Evolutionary conservation across 2,329 filamentous ascomycete species (phyloP), one percentile per base, ranked within the genome.

Genomic region (Xylaria sp.): DNA sequence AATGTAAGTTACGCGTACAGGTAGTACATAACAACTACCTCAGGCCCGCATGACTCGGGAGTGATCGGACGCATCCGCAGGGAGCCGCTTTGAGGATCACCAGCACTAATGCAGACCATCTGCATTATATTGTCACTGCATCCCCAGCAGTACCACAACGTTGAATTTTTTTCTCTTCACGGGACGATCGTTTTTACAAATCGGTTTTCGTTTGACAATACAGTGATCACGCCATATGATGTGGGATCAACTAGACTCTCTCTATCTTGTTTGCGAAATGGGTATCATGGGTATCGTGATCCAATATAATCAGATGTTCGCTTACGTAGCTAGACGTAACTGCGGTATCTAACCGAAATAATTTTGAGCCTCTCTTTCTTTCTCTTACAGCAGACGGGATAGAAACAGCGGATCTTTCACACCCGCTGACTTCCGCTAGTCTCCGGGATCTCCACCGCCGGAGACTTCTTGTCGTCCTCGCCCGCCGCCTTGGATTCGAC

Each of bases 381-480:
- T 18, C 41, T 18, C 18, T 18, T 44, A 44, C 39, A 18, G 13
- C 5, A 8, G 15, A n/a, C 18, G 52, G 34, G 50, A 37, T 46
- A 23, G 15, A n/a, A 41, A 41, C 10, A 55, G 60, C 23, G 28
- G 25, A 60, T 70, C 56, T 61, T 25, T 68, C 39, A 72, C 31
- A 72, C 68, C 18, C 65, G 65, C 18, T 66, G 56, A 25, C 51
- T 74, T 65, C 63, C 73, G 66, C 31, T 72, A 6, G 20, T 44
- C 61, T 65, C 72, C 34, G 56, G 18, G 12, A 76, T 56, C 41
- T 77, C 74, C 18, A 76, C 58, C 59, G 66, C 71, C 10, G 74
- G 28, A 37, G 73, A 72, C 8, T 41, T 63, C 55, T 75, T 75
- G 5, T 67, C 63, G 15, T 72, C 72, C 4, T 73, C 69, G 6